Conservation (phyloP, 2,329 filamentous ascomycete species). For the Orbilia quercus region DNA sequence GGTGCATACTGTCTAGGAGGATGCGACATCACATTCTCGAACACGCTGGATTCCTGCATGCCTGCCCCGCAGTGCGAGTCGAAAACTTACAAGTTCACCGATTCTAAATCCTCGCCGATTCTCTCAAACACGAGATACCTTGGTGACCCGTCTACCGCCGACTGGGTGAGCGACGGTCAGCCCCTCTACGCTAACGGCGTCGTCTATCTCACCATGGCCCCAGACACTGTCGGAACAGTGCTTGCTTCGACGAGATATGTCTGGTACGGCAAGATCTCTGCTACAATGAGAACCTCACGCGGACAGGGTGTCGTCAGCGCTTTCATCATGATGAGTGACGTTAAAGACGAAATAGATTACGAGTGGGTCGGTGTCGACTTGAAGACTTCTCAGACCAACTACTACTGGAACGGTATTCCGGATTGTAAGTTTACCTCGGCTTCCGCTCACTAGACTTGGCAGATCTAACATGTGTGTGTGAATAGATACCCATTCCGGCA, state of each 20-base stretch:
- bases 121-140: conserved; percentile 79
- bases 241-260: conserved; percentile 86
- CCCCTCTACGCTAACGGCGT: conserved; percentile 75
- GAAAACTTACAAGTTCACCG: conserved; percentile 77
- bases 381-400: conserved; percentile 86
- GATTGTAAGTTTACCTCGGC: conserved; percentile 74
- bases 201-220: conserved; percentile 88
- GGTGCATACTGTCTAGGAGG: conserved; percentile 96
- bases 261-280: conserved; percentile 95
- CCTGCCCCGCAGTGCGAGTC: conserved; percentile 84
- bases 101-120: conserved; percentile 74
- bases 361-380: conserved; percentile 90
- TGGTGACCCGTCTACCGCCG: conserved; percentile 79
- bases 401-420: conserved; percentile 93
- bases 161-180: conserved; percentile 89
- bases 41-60: conserved; percentile 83
- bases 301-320: conserved; percentile 93
- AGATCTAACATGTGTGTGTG: not conserved
- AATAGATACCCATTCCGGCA: conserved; percentile 78
- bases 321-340: conserved; percentile 93
- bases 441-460: conserved; percentile 28
- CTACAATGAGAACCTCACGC: conserved; percentile 83
- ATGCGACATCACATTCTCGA: conserved; percentile 88
- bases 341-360: conserved; percentile 98
- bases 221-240: conserved; percentile 85